Base-by-base conservation (phyloP, 2,329 filamentous ascomycete genomes). In the Mariannaea sp. region DNA sequence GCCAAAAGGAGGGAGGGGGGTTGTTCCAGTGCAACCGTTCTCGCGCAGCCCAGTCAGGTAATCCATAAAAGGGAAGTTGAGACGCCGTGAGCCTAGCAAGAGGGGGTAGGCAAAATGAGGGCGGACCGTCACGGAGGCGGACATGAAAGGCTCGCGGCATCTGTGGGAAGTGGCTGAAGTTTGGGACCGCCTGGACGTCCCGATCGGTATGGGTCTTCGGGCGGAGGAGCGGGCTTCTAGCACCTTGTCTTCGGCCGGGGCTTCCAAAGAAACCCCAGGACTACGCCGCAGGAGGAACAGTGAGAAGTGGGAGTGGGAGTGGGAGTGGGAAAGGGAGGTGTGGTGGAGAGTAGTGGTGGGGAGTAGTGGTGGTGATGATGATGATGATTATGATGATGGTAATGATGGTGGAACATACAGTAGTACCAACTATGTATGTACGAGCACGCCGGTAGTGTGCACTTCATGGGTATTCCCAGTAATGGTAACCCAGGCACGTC, bases 181-280 rank as follows among this genome's bases (percentile, higher is more conserved):
- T 52, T 66, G 56, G 33, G 49, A 55, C 64, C 62, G 59, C 62
- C 49, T 63, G 49, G 46, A 49, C 55, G 56, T 61, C 57, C 64
- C 64, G 64, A 67, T 63, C 64, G 64, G 64, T 59, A 62, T 65
- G 64, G 64, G 50, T 56, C 57, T 47, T 65, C 53, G 61, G 64
- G 53, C 63, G 64, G 64, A 66, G 63, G 61, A 63, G 56, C 63
- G 61, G 63, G 58, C 59, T 51, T 49, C 51, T 40, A 56, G 65
- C 53, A 53, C 56, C 38, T 50, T 53, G 49, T 56, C 60, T 60
- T 59, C 60, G 53, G 57, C 54, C 58, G 56, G 62, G 57, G 50
- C 43, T 56, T 58, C 58, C 58, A 58, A 52, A 39, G 53, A 51
- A 57, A 55, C 57, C 51, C 44, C 55, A 58, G 49, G 56, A 50